A percentile compares a stretch with the other conserved stretches of the same genome.
These are phyloP conservation scores for Metrosideros polymorpha DNA, from an alignment of 441 rosid genomes.

Conservation along the genomic window DNA sequence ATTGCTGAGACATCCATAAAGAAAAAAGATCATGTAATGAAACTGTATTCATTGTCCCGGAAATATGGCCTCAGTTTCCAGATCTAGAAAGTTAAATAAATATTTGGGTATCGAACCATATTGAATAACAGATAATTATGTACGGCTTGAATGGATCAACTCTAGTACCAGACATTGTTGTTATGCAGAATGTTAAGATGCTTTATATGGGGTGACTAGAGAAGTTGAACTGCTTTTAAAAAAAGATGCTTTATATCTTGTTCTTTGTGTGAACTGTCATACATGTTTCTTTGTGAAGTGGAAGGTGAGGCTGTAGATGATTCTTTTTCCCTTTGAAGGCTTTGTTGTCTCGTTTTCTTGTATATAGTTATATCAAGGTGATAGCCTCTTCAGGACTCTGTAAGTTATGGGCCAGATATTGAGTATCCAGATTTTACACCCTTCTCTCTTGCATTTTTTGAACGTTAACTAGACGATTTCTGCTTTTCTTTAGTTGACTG, in stretches of 20 bases:
- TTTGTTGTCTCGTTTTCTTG: neutral
- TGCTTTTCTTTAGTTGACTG: conserved; percentile 53
- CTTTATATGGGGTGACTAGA: neutral
- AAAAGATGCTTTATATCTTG: neutral
- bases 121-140: neutral
- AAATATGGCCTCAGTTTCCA: neutral
- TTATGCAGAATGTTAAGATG: neutral
- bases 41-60: neutral
- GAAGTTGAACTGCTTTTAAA: neutral
- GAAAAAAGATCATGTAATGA: neutral
- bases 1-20: neutral
- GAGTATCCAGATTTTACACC: neutral
- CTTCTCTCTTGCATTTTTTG: neutral
- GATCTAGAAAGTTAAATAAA: neutral
- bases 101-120: neutral
- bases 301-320: neutral
- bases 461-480: neutral
- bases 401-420: neutral
- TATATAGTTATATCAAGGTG: neutral
- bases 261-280: neutral
- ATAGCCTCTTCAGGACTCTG: neutral
- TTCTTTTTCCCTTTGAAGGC: neutral
- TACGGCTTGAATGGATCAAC: neutral
- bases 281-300: neutral
- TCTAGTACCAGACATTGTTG: neutral